Evolutionary conservation across 768 basidiomycete species (phyloP).

Genomic region (Mycena filopes): DNA sequence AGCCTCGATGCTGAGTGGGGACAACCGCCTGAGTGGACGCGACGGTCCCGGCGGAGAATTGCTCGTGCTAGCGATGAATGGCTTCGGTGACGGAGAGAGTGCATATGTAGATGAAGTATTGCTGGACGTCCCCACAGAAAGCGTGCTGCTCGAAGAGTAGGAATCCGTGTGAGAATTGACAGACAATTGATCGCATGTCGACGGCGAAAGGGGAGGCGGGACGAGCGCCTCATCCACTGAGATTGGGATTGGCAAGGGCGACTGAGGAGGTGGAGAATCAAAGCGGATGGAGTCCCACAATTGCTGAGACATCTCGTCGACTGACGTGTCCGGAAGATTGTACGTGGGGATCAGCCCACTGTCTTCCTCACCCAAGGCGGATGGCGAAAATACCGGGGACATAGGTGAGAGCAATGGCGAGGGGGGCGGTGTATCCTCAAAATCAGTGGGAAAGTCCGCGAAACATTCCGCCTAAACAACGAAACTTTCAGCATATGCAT

Average conservation of each 20-base stretch:
- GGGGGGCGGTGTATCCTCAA: slow-evolving; percentile 15
- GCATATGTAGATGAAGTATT: slow-evolving; percentile 23
- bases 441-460: slow-evolving; percentile 22
- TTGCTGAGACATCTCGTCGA: slow-evolving; percentile 26
- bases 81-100: slow-evolving; percentile 18
- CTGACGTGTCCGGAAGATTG: neutral
- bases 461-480: slow-evolving; percentile 16
- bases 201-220: neutral
- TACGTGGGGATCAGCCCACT: neutral
- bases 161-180: neutral
- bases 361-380: slow-evolving; percentile 1
- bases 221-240: neutral
- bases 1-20: neutral
- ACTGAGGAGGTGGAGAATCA: slow-evolving; percentile 21
- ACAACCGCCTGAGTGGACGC: slow-evolving; percentile 13
- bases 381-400: neutral
- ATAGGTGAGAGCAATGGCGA: slow-evolving; percentile 21
- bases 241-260: neutral
- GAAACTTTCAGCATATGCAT: neutral
- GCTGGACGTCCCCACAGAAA: slow-evolving; percentile 19
- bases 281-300: slow-evolving; percentile 13
- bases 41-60: slow-evolving; percentile 5
- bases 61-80: slow-evolving; percentile 1
- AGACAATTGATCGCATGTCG: slow-evolving; percentile 11
- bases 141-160: slow-evolving; percentile 20